phyloP scores from a whole-genome alignment of 129 eudicot species.

The Ambrosia artemisiifolia region DNA sequence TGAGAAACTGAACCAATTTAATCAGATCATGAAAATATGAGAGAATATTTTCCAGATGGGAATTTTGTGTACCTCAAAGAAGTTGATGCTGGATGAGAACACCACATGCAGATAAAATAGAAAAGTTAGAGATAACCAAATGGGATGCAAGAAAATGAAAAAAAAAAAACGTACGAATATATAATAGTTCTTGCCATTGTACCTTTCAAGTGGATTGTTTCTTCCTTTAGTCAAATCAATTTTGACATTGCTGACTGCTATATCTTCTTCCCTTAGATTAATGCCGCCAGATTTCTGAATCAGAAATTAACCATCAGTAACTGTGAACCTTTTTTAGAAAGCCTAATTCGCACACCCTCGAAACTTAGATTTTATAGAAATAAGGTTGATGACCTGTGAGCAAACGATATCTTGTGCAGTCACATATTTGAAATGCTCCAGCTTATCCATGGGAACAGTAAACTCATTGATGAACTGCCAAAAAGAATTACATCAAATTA shows the following conservation, averaged over 20 bases:
- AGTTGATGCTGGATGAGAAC: constrained; percentile 57
- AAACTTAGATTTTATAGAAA: neutral
- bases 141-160: neutral
- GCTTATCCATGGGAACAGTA: constrained; percentile 77
- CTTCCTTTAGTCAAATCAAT: constrained; percentile 80
- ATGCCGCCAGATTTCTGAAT: constrained; percentile 46
- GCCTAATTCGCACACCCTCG: too few relatives aligned
- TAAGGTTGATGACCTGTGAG: constrained; percentile 58
- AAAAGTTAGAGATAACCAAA: neutral
- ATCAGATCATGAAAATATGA: neutral
- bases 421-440: constrained; percentile 62
- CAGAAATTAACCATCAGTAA: constrained; percentile 15
- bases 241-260: constrained; percentile 75
- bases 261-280: constrained; percentile 68
- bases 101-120: constrained; percentile 25
- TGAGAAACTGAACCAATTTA: neutral
- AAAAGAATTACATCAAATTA: neutral
- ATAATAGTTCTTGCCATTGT: constrained; percentile 11
- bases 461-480: constrained; percentile 88
- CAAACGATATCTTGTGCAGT: constrained; percentile 77
- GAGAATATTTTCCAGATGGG: neutral
- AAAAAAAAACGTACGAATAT: neutral
- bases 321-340: neutral
- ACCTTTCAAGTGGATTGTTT: constrained; percentile 80
- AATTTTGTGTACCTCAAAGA: constrained; percentile 64